Conservation (phyloP, 2,329 filamentous ascomycete genomes). For the Lasiodiplodia sp. region DNA sequence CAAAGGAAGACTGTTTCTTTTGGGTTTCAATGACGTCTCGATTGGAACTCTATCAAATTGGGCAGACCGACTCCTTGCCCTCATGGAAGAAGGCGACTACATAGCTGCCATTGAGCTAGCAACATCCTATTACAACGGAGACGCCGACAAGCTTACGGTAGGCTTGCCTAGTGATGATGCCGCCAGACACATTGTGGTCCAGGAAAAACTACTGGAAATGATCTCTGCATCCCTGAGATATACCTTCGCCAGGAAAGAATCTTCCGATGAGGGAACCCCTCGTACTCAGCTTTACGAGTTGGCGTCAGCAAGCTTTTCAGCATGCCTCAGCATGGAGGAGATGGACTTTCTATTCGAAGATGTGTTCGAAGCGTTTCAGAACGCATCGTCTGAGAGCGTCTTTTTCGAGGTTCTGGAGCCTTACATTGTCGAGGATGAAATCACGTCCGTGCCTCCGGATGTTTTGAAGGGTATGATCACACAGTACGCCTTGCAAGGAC, state of each 20-base stretch:
- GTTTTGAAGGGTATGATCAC: conserved; percentile 86
- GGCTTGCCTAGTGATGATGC: conserved; percentile 85
- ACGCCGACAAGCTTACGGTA: conserved; percentile 92
- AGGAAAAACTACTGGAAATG: conserved; percentile 89
- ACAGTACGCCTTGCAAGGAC: conserved; percentile 78
- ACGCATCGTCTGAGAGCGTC: conserved; percentile 72
- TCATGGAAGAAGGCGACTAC: conserved; percentile 98
- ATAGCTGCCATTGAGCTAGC: conserved; percentile 89
- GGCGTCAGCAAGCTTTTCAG: conserved; percentile 81
- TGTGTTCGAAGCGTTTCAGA: conserved; percentile 89
- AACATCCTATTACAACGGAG: conserved; percentile 88
- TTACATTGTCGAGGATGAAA: conserved; percentile 80
- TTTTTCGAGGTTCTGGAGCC: conserved; percentile 91
- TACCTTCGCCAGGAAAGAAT: conserved; percentile 73
- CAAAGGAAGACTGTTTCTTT: conserved; percentile 88
- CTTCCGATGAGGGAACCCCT: conserved; percentile 59
- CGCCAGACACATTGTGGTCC: conserved; percentile 80
- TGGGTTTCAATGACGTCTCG: conserved; percentile 92
- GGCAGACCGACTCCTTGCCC: conserved; percentile 89
- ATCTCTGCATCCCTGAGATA: conserved; percentile 91
- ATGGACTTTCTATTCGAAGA: conserved; percentile 88
- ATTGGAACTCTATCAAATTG: conserved; percentile 95
- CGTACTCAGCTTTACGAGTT: conserved; percentile 74
- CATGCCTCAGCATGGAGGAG: conserved; percentile 79
- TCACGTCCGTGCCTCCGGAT: conserved; percentile 78